A percentile compares a stretch with the other conserved stretches of the same genome.
These are phyloP conservation scores for Schizosaccharomyces cryophilus DNA, from an alignment of 805 yeast genomes.

Conservation along the genomic window DNA sequence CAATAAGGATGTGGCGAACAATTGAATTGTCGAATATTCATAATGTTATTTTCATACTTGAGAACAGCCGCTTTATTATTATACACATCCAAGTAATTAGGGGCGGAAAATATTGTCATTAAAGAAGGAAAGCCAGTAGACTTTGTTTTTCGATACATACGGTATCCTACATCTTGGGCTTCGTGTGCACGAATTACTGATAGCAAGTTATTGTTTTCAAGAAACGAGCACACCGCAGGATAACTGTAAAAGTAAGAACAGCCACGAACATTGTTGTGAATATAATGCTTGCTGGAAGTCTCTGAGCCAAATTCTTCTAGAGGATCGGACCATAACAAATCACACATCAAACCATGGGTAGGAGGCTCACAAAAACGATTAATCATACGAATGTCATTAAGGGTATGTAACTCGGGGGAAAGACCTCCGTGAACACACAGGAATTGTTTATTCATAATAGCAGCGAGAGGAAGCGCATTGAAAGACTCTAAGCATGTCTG, in stretches of 20 bases:
- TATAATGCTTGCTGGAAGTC: constrained; percentile 20
- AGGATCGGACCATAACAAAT: constrained; percentile 89
- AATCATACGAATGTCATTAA: constrained; percentile 42
- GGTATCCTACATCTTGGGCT: constrained; percentile 91
- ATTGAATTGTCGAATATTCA: constrained; percentile 89
- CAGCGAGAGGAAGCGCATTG: constrained; percentile 74
- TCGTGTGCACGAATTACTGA: constrained; percentile 90
- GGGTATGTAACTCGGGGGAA: constrained; percentile 53
- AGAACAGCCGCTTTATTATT: constrained; percentile 88
- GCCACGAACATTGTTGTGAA: constrained; percentile 57
- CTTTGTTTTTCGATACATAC: constrained; percentile 72
- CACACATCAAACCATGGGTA: constrained; percentile 80
- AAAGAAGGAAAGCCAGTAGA: constrained; percentile 73
- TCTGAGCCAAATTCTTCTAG: constrained; percentile 63
- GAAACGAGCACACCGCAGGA: constrained; percentile 53
- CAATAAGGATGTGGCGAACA: constrained; percentile 87
- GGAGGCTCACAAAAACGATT: constrained; percentile 85
- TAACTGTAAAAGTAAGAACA: constrained; percentile 81
- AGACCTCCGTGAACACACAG: constrained; percentile 93
- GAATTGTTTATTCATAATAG: constrained; percentile 78
- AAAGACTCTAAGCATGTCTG: constrained; percentile 55
- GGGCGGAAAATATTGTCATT: constrained; percentile 82
- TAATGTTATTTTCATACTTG: constrained; percentile 71
- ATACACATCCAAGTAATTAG: constrained; percentile 77
- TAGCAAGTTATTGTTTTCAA: constrained; percentile 51